Conservation (phyloP, 2,329 filamentous ascomycete genomes). For the Gyromitra esculenta region DNA sequence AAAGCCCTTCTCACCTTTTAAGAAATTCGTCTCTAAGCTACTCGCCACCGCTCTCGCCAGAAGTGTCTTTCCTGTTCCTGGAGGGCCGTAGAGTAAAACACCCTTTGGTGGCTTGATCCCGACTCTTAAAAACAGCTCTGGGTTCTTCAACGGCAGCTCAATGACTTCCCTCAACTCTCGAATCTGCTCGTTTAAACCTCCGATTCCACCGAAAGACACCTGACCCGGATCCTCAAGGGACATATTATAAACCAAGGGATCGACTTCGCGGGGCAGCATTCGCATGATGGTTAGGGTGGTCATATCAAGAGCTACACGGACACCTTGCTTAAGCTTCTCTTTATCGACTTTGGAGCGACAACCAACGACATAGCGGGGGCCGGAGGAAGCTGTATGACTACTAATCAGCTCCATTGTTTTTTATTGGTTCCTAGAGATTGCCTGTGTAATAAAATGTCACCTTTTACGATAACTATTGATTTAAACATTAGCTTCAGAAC, state of each 20-base stretch:
- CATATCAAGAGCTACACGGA: slow-evolving; percentile 97
- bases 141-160: slow-evolving; percentile 97
- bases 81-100: slow-evolving; percentile 93
- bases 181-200: slow-evolving; percentile 97
- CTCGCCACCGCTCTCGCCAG: slow-evolving; percentile 94
- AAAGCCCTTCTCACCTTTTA: slow-evolving; percentile 76
- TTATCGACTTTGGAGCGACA: slow-evolving; percentile 99
- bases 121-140: slow-evolving; percentile 93
- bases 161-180: slow-evolving; percentile 97
- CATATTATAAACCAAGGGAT: slow-evolving; percentile 99
- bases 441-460: background rate
- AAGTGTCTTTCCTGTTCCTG: slow-evolving; percentile 95
- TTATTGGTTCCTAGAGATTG: background rate
- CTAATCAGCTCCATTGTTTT: slow-evolving; percentile 12
- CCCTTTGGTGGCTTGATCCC: slow-evolving; percentile 99
- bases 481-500: slow-evolving; percentile 22
- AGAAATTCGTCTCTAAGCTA: slow-evolving; percentile 95
- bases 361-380: slow-evolving; percentile 95
- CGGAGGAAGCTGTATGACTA: slow-evolving; percentile 82
- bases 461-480: slow-evolving; percentile 42
- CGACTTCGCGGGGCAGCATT: slow-evolving; percentile 98
- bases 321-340: slow-evolving; percentile 95
- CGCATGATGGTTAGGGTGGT: slow-evolving; percentile 99
- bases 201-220: slow-evolving; percentile 96
- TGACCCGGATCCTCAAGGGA: slow-evolving; percentile 97